Percentiles rank a stretch among this genome's conserved stretches.
Conservation (phyloP, 2,329 filamentous ascomycete species). For the Pseudopyrenochaeta lycopersici region DNA sequence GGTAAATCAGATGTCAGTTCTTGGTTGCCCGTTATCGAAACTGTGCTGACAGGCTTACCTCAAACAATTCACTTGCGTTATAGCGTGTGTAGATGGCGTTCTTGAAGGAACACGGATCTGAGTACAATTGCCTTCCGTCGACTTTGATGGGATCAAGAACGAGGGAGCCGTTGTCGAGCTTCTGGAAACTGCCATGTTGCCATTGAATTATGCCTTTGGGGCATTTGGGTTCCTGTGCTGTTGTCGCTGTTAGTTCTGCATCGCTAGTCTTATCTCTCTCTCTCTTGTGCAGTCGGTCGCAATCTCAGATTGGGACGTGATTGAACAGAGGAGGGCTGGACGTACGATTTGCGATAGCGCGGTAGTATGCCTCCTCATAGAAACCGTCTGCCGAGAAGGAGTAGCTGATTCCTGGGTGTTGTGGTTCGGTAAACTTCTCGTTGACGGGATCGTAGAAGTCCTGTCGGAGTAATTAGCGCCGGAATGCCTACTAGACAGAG, state of each 20-base stretch:
- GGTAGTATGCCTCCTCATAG: constrained; percentile 75
- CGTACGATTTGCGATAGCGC: constrained; percentile 74
- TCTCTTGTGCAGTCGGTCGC: no score
- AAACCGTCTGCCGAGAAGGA: constrained; percentile 74
- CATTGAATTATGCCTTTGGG: constrained; percentile 74
- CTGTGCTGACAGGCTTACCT: constrained; percentile 54
- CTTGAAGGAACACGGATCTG: constrained; percentile 68
- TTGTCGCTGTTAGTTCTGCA: constrained; percentile 28
- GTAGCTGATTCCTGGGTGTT: constrained; percentile 73
- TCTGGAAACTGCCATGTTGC: constrained; percentile 72
- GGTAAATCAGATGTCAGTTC: constrained; percentile 1
- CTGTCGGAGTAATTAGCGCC: constrained; percentile 52
- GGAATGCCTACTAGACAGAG: background rate
- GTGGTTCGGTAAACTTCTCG: constrained; percentile 72
- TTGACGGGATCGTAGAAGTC: constrained; percentile 74
- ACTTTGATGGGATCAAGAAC: constrained; percentile 67
- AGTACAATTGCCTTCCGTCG: constrained; percentile 73
- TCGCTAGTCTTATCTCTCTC: background rate
- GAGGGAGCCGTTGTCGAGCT: constrained; percentile 67
- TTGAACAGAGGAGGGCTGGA: constrained; percentile 18
- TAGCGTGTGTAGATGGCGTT: constrained; percentile 70
- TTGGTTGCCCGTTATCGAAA: background rate
- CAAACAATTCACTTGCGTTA: constrained; percentile 70
- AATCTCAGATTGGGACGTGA: background rate
- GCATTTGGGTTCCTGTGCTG: constrained; percentile 68